Percentiles rank a stretch among this genome's conserved stretches.
These are phyloP conservation scores for Puccinia horiana DNA, from an alignment of 1,284 basidiomycete species.

Conservation along the genomic window DNA sequence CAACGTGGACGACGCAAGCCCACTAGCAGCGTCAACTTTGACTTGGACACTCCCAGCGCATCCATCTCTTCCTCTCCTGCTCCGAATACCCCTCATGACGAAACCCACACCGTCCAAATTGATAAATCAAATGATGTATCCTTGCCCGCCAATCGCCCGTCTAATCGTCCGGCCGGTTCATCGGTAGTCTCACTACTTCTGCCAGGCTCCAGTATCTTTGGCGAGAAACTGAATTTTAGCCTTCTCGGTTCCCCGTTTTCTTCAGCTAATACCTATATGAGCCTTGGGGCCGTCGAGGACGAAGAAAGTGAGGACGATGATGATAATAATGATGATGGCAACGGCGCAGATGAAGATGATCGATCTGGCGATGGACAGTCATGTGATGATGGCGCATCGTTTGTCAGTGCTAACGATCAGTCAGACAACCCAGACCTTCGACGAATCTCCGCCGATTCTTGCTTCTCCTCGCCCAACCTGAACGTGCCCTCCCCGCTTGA, in stretches of 20 bases:
- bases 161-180: background rate
- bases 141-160: background rate
- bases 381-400: constrained; percentile 36
- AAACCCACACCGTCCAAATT: background rate
- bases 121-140: background rate
- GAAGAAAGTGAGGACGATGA: constrained; percentile 52
- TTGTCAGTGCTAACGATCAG: constrained; percentile 38
- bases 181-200: constrained; percentile 37
- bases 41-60: background rate
- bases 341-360: constrained; percentile 57
- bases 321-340: constrained; percentile 50
- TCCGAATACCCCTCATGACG: background rate
- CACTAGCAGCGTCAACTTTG: background rate
- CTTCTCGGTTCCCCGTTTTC: background rate
- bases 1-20: constrained; percentile 40
- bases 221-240: background rate
- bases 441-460: constrained; percentile 8
- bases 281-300: background rate
- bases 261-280: background rate
- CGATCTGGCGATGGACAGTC: constrained; percentile 49
- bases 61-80: constrained; percentile 3
- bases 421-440: background rate
- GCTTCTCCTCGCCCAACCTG: background rate
- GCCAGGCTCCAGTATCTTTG: constrained; percentile 47
- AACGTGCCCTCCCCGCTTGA: background rate